Evolutionary conservation across 768 basidiomycete species (phyloP).

Genomic region (Mycena venus): DNA sequence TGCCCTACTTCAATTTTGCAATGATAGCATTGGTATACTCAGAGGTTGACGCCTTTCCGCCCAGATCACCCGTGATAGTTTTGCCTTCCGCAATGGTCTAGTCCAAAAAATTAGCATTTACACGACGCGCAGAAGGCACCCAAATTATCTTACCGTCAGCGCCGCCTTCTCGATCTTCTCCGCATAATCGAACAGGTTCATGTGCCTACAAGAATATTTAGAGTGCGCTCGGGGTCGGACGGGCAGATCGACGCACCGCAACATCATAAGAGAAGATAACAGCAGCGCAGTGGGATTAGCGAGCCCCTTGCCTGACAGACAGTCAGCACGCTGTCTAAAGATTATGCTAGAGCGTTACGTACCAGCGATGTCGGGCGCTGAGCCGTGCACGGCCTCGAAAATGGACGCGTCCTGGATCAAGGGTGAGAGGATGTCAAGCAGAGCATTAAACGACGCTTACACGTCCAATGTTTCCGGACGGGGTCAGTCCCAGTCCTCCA

Average conservation of each 20-base stretch:
- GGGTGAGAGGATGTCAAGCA: conserved; percentile 27
- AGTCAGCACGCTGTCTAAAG: conserved; percentile 17
- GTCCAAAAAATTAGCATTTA: conserved; percentile 26
- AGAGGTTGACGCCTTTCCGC: conserved; percentile 90
- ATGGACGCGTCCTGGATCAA: conserved; percentile 90
- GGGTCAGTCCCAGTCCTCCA: conserved; percentile 96
- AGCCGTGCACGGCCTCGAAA: conserved; percentile 99
- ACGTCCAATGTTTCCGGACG: conserved; percentile 97
- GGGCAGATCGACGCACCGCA: conserved; percentile 70
- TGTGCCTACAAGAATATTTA: conserved; percentile 72
- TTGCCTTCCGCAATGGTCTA: conserved; percentile 98
- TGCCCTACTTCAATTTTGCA: conserved; percentile 62
- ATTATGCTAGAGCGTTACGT: conserved; percentile 41
- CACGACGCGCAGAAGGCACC: background rate
- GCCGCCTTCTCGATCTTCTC: conserved; percentile 93
- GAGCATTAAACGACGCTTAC: conserved; percentile 56
- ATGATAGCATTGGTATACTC: conserved; percentile 94
- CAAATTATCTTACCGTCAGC: conserved; percentile 75
- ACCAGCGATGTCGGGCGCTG: conserved; percentile 99
- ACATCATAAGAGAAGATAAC: conserved; percentile 97
- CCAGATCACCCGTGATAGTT: conserved; percentile 94
- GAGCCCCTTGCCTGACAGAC: conserved; percentile 78
- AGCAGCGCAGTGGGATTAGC: conserved; percentile 99
- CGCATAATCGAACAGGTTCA: conserved; percentile 89
- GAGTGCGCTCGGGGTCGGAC: conserved; percentile 29